Conservation (phyloP, 345 rosid genomes). For the Lagerstroemia speciosa region DNA sequence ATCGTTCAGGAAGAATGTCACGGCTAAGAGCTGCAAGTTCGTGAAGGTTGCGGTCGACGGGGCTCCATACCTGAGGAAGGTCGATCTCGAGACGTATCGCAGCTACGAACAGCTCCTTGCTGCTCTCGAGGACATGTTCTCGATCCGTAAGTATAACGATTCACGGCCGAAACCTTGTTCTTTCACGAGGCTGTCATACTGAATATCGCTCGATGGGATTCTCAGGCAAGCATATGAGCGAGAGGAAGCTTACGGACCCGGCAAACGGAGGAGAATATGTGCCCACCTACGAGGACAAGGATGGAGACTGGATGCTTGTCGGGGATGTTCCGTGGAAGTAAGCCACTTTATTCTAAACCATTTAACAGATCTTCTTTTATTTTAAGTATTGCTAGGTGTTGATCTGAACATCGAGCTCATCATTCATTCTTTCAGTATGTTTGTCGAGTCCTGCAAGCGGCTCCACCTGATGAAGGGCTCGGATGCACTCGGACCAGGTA, state of each 20-base stretch:
- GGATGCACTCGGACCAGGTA: conserved; percentile 40
- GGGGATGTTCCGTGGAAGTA: conserved; percentile 93
- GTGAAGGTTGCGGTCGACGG: conserved; percentile 77
- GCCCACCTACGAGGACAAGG: conserved; percentile 71
- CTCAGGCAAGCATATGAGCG: conserved; percentile 33
- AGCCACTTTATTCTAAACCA: conserved; percentile 13
- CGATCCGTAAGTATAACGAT: conserved; percentile 27
- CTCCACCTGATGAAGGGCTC: conserved; percentile 55
- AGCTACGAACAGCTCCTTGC: conserved; percentile 35
- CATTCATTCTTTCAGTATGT: conserved; percentile 34
- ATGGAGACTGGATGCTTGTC: conserved; percentile 84
- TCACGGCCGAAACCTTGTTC: neutral
- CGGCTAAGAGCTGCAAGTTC: conserved; percentile 29
- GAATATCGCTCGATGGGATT: neutral
- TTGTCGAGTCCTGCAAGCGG: conserved; percentile 57
- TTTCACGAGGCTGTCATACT: neutral
- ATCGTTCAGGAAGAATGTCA: conserved; percentile 18
- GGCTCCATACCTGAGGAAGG: conserved; percentile 61
- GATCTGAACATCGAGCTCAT: neutral
- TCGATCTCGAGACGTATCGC: conserved; percentile 43
- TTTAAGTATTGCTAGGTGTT: neutral
- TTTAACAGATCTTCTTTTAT: too few relatives aligned
- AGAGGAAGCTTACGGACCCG: conserved; percentile 23
- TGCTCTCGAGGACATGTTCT: conserved; percentile 51
- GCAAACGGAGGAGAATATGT: conserved; percentile 40